Evolutionary conservation across 2,329 filamentous ascomycete genomes (phyloP).

Genomic region (Cladosporium oxysporum): DNA sequence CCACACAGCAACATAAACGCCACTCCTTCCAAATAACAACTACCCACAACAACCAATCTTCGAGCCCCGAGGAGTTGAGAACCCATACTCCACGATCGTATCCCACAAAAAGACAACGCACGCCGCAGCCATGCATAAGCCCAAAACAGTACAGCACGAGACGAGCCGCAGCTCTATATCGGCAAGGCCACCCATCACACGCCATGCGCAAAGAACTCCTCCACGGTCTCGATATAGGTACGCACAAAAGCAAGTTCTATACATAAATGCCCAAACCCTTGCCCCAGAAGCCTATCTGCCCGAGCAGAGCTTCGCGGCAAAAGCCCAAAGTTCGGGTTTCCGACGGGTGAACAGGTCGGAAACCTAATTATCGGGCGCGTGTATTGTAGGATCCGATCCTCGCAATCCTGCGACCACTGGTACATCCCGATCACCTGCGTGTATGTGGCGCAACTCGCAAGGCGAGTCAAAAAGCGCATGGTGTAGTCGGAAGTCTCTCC

Average conservation of each 20-base stretch:
- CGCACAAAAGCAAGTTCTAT: neutral
- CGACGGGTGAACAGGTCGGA: neutral
- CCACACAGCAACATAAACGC: neutral
- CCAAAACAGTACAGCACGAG: neutral
- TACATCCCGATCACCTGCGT: too few species aligned
- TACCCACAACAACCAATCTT: neutral
- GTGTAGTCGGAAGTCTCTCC: neutral
- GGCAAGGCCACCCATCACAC: neutral
- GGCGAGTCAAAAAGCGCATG: neutral
- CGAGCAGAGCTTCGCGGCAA: neutral
- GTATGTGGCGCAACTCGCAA: neutral
- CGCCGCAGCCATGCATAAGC: neutral
- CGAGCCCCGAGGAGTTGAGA: neutral
- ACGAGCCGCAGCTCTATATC: neutral
- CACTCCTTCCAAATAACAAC: neutral
- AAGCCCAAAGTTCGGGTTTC: neutral
- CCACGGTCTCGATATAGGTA: neutral
- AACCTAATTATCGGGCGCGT: neutral
- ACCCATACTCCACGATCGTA: neutral
- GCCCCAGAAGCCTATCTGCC: neutral
- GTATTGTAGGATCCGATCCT: neutral
- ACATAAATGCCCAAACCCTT: neutral
- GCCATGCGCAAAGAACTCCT: too few species aligned
- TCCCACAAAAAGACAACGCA: neutral
- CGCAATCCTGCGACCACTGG: neutral